Conservation (phyloP, 805 yeast species). For the Cyberlindnera mycetangii region DNA sequence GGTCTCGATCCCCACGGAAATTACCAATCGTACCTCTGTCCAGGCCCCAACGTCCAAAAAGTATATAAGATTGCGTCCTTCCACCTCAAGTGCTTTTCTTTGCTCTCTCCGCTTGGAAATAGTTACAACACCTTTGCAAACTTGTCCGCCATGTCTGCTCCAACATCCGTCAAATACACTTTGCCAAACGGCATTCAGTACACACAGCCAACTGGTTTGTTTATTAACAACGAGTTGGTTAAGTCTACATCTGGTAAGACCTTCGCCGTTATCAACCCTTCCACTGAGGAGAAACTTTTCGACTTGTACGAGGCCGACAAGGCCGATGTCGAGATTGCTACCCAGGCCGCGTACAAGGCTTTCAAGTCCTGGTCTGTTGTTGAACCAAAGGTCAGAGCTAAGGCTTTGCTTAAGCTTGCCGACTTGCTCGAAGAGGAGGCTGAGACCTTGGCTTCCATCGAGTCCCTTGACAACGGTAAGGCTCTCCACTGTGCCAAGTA, state of each 20-base stretch:
- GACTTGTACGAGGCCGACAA: constrained; percentile 49
- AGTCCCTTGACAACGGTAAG: constrained; percentile 54
- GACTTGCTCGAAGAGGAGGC: constrained; percentile 47
- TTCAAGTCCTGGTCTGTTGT: constrained; percentile 49
- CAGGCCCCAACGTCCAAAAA: neutral
- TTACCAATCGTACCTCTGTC: neutral
- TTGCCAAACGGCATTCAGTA: constrained; percentile 56
- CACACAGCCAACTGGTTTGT: constrained; percentile 60
- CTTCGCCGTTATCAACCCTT: constrained; percentile 52
- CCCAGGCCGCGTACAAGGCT: constrained; percentile 66
- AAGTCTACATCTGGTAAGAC: constrained; percentile 52
- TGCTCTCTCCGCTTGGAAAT: neutral
- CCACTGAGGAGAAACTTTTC: constrained; percentile 58
- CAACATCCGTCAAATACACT: constrained; percentile 30
- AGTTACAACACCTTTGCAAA: neutral
- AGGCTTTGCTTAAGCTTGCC: constrained; percentile 42
- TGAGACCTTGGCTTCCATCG: constrained; percentile 48
- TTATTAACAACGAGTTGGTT: constrained; percentile 63
- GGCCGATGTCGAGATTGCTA: constrained; percentile 50
- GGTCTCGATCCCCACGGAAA: constrained; percentile 6
- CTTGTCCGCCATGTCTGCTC: constrained; percentile 17
- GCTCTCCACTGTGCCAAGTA: constrained; percentile 45
- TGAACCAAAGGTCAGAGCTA: constrained; percentile 44
- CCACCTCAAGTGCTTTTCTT: neutral
- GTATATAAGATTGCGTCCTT: neutral